Base-by-base conservation (phyloP, 2,329 filamentous ascomycete genomes). In the Alternaria viburni region DNA sequence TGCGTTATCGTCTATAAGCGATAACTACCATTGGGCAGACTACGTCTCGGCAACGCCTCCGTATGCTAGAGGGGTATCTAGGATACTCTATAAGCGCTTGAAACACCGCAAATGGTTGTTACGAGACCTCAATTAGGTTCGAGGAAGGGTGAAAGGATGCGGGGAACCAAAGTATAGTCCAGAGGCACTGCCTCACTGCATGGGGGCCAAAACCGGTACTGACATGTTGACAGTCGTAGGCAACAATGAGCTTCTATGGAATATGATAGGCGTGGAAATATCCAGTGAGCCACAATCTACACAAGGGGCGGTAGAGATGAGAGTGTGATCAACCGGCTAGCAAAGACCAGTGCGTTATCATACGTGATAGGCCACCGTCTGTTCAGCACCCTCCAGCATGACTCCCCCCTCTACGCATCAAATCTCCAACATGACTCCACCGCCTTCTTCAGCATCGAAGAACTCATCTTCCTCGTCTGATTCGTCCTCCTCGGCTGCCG, bases 361-460 rank as follows among this genome's bases (percentile, higher is more conserved):
- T 25, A 23, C 19, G 13, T 36, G 11, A 5, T 25, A 52, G 13
- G 19, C 49, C 30, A 21, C 30, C 9, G 36, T 19, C 32, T 19
- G 15, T 23, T 25, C n/a, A 17, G 9, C 8, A 17, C 17, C 8
- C 25, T 17, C 23, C 23, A 49, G 19, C 45, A 28, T 49, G 45
- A 26, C 13, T 25, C 11, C n/a, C 15, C 8, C 13, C 13, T 17
- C 23, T 26, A 26, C 17, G 41, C 7, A 23, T 41, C 36, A 36
- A n/a, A 36, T 36, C 7, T 67, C 61, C 44, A 68, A 43, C 46
- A 54, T 51, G 4, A 64, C 50, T 28, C 61, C 64, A 13, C 63
- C 58, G 23, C 51, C 62, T 3, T 71, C 67, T 12, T 70, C 71
- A 23, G 66, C 65, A 52, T 70, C 67, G 25, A 66, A 67, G 41